These are phyloP conservation scores for Elsinoe australis DNA, from an alignment of 2,329 filamentous ascomycete genomes.

Conservation along the genomic window DNA sequence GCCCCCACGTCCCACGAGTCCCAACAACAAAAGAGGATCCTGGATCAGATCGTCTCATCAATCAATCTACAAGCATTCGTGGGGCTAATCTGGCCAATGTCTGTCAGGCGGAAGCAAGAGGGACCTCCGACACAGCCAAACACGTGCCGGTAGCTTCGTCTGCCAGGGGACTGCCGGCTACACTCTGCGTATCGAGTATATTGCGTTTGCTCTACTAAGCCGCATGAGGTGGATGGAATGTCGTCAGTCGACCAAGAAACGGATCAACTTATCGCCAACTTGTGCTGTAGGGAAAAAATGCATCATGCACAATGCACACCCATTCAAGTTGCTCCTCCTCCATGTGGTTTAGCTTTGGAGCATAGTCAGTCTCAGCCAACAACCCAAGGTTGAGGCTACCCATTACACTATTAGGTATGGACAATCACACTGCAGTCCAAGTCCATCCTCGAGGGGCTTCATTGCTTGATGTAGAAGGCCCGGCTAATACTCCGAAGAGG, in stretches of 20 bases:
- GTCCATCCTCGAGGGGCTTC: no score
- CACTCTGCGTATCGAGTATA: conserved; percentile 3
- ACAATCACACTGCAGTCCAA: no score
- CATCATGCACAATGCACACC: conserved; percentile 2
- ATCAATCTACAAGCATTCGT: conserved; percentile 8
- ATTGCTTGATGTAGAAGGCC: no score
- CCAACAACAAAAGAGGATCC: no score
- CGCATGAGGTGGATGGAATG: conserved; percentile 2
- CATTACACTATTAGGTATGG: no score
- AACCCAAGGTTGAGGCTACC: no score
- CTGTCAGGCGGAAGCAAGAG: background rate
- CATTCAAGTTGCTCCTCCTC: conserved; percentile 9
- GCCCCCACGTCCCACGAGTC: background rate
- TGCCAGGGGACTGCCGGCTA: background rate
- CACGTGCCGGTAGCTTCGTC: background rate
- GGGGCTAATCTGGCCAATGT: conserved; percentile 8
- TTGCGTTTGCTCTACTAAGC: conserved; percentile 1
- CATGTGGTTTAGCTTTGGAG: conserved; percentile 3
- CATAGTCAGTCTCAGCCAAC: conserved; percentile 2
- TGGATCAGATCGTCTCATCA: conserved; percentile 5
- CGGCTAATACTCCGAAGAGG: no score
- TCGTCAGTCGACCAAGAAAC: conserved; percentile 4
- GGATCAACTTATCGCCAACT: background rate
- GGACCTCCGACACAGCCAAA: background rate
- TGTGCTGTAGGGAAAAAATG: background rate